Evolutionary conservation across 2,329 filamentous ascomycete genomes (phyloP), one percentile per base, ranked within the genome.

Genomic region (Exserohilum turcica): DNA sequence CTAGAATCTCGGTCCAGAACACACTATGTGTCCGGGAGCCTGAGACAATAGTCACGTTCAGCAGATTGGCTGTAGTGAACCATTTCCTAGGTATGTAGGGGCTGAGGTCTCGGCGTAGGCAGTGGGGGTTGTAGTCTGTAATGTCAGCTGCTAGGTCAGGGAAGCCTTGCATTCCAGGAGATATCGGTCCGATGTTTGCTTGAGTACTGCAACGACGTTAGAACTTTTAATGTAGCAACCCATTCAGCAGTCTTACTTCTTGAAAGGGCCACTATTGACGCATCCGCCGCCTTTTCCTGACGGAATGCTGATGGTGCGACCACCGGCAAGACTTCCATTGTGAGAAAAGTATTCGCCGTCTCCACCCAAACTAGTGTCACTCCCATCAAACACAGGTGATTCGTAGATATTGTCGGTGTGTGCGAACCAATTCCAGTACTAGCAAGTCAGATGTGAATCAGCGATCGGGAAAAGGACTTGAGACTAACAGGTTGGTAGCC

Each of bases 401-500:
- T 45, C 24, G 3, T 50, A 44, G 8, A 50, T 50, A 1, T 50
- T 18, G 13, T 50, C 40, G 8, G 40, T 38, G n/a, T 50, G 35
- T 29, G 48, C 27, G 15, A 50, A 45, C 48, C 40, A 50, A 21
- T 50, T 44, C 40, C 48, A 50, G 40, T 45, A 50, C 48, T 50
- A 28, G 27, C 5, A 21, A 33, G 33, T 38, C 16, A 19, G n/a
- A 32, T 24, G 28, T 12, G 40, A 8, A 15, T 32, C 29, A n/a
- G 7, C 3, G n/a, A 19, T 5, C 12, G 8, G 5, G 16, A 2
- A 10, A 19, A 35, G 10, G 7, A 13, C 9, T 38, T 10, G 18
- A 13, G 13, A 50, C 48, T 50, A 13, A 50, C 48, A 7, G 48
- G 48, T 32, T 50, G 48, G 10, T 50, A 50, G n/a, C 48, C 48